Percentiles rank a stretch among this genome's conserved stretches.
Evolutionary conservation across 768 basidiomycete genomes (phyloP).

Genomic region (Lentinula raphanica): DNA sequence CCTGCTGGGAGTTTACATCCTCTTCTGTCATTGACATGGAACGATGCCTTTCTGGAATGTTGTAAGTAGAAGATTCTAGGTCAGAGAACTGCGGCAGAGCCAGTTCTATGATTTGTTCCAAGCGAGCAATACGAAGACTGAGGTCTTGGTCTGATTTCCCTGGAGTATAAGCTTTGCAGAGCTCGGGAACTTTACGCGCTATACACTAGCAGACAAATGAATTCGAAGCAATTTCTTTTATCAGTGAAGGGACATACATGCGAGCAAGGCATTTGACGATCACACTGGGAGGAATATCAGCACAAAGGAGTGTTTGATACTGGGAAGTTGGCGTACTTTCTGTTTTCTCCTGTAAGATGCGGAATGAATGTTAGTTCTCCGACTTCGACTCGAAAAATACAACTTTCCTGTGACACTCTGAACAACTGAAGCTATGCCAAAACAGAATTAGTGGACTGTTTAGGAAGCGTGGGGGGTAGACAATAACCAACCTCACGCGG

Average conservation of each 20-base stretch:
- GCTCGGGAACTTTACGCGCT: constrained; percentile 80
- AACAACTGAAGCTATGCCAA: constrained; percentile 33
- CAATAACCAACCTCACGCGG: constrained; percentile 59
- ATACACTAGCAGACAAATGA: constrained; percentile 49
- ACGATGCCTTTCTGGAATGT: constrained; percentile 29
- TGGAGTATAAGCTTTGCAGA: constrained; percentile 85
- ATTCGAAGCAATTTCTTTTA: background rate
- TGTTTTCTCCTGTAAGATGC: constrained; percentile 56
- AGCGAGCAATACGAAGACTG: constrained; percentile 61
- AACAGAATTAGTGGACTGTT: background rate
- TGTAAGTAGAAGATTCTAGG: background rate
- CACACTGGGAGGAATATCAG: constrained; percentile 48
- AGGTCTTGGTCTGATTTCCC: constrained; percentile 84
- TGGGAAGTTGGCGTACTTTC: constrained; percentile 44
- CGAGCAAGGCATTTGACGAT: constrained; percentile 79
- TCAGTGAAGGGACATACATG: constrained; percentile 47
- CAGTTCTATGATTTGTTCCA: constrained; percentile 77
- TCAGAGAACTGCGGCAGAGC: constrained; percentile 73
- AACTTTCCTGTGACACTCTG: constrained; percentile 63
- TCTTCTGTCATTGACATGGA: constrained; percentile 57
- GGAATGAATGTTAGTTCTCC: background rate
- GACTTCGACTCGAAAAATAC: background rate
- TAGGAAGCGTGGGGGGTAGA: background rate
- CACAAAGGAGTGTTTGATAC: constrained; percentile 8
- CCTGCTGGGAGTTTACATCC: constrained; percentile 65